Evolutionary conservation across 192 early-diverging fungal genomes (phyloP), one percentile per base, ranked within the genome.

Genomic region (Spinellus fusiger): DNA sequence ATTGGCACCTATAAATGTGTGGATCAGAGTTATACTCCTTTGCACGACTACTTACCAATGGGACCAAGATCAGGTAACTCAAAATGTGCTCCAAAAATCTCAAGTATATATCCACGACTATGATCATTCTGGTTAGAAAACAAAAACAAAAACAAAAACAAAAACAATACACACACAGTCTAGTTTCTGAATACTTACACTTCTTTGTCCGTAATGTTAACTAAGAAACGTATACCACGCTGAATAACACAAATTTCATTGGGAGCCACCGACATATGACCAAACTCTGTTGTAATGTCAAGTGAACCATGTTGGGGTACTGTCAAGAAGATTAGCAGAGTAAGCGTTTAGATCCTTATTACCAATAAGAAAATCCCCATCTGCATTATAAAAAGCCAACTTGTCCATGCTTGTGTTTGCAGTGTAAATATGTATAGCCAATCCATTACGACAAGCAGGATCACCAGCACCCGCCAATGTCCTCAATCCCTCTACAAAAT

Each of bases 231-330:
- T 57, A 98, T 89, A 4, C 93, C 94, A 35, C 91, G 87, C 54
- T 92, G 96, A 62, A 98, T 93, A 22, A 98, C 93, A 15, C 78
- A 83, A 65, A 98, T 94, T 62, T 98, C 94, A 70, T 90, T 90
- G 7, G 96, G 93, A 47, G 77, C 77, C 9, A 90, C 93, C 64
- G 82, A 53, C 40, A 98, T 75, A 53, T 75, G 72, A 56, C 96
- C 96, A 64, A 96, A 84, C 70, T 98, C 96, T 10, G 96, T 98
- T 22, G 82, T 82, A 58, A 96, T 90, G 59, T 88, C 85, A 48
- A 98, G 77, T n/a, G 80, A 69, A 16, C 94, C 94, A 44, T 90
- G 85, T 76, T 98, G 94, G 13, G 96, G 96, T 34, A 96, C 93
- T 83, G 74, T 52, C 34, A 49, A 23, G 16, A 56, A 49, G n/a